phyloP scores from a whole-genome alignment of 441 rosid species.

The Arabidopsis hybrid region DNA sequence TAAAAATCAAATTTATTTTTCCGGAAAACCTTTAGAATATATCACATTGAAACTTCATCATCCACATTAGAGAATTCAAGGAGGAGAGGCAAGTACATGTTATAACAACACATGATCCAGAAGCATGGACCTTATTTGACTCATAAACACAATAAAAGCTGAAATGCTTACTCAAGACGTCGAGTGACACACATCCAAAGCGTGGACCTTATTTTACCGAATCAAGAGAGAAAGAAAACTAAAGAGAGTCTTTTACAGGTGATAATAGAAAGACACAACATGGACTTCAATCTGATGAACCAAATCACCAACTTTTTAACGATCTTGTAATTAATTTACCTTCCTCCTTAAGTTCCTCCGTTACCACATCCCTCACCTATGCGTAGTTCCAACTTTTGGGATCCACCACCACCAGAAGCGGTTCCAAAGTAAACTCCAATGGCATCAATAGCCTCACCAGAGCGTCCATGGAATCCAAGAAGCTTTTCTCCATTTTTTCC shows the following conservation, averaged over 20 bases:
- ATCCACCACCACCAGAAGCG: no score
- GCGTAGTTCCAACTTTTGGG: no score
- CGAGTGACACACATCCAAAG: not conserved
- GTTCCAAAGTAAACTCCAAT: not conserved
- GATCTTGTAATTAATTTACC: not conserved
- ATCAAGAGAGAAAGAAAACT: not conserved
- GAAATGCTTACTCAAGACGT: not conserved
- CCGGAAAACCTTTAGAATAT: no score
- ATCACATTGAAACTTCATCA: no score
- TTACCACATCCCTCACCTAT: not conserved
- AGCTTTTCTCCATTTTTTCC: not conserved
- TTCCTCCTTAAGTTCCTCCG: not conserved
- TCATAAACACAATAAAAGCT: not conserved
- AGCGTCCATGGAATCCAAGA: not conserved
- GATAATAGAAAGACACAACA: not conserved
- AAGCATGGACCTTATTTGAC: not conserved
- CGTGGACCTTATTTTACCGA: not conserved
- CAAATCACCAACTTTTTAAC: not conserved
- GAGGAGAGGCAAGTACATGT: no score
- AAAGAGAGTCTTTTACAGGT: not conserved
- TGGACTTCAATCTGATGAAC: not conserved
- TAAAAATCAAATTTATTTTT: no score
- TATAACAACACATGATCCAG: not conserved
- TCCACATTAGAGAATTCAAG: no score
- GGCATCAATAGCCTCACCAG: not conserved